phyloP scores from a whole-genome alignment of 768 basidiomycete species.

The Termitomyces bulborhizus region DNA sequence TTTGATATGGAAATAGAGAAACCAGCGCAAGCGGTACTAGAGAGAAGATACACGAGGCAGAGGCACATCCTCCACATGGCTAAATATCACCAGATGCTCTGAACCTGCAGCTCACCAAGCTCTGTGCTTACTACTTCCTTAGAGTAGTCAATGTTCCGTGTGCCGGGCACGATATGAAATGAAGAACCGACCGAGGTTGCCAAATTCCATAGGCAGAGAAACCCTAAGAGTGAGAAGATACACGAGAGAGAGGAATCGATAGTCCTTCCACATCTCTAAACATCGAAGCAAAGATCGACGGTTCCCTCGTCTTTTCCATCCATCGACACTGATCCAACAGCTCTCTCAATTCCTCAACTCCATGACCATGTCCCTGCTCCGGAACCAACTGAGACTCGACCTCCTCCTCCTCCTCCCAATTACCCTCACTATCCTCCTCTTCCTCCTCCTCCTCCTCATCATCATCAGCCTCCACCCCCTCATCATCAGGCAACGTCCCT shows the following conservation, averaged over 20 bases:
- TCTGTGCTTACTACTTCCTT: too few relatives aligned
- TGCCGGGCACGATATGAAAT: too few relatives aligned
- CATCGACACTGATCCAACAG: slow-evolving; percentile 51
- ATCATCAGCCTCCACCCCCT: slow-evolving; percentile 15
- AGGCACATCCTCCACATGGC: too few relatives aligned
- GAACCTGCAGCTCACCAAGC: too few relatives aligned
- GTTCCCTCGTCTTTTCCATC: slow-evolving; percentile 40
- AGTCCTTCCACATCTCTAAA: slow-evolving; percentile 5
- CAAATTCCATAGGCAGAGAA: too few relatives aligned
- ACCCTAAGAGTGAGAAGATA: too few relatives aligned
- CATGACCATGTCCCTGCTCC: slow-evolving; percentile 19
- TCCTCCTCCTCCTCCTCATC: slow-evolving; percentile 24
- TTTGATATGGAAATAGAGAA: too few relatives aligned
- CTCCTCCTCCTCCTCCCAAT: slow-evolving; percentile 20
- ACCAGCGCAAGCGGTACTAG: too few relatives aligned
- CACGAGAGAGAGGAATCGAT: background rate
- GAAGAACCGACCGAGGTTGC: too few relatives aligned
- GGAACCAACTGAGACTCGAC: slow-evolving; percentile 18
- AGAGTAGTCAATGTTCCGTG: too few relatives aligned
- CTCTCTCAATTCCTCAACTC: slow-evolving; percentile 42
- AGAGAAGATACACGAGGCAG: too few relatives aligned
- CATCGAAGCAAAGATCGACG: slow-evolving; percentile 25
- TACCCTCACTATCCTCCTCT: slow-evolving; percentile 25
- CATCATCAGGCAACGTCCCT: slow-evolving; percentile 41
- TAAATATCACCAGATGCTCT: too few relatives aligned